Percentiles rank a stretch among this genome's conserved stretches.
Conservation (phyloP, 164 flowering plant genomes). For the grape (Vitis vinifera) region ASM3070453v1 NC_081805.1:12809501-12810000, state of each 20-base stretch:
- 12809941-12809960: slow-evolving; percentile 81
- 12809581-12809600: no score
- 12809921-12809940: slow-evolving; percentile 81
- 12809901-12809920: slow-evolving; percentile 75
- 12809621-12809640: no score
- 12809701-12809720: no score
- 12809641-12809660: no score
- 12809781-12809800: slow-evolving; percentile 25
- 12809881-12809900: slow-evolving; percentile 85
- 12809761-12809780: slow-evolving; percentile 29
- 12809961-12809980: slow-evolving; percentile 72
- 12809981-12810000: slow-evolving; percentile 66
- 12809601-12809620: no score
- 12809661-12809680: no score
- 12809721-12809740: no score
- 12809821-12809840: slow-evolving; percentile 69
- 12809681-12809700: no score
- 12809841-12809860: slow-evolving; percentile 52
- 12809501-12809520: no score
- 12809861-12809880: slow-evolving; percentile 67
- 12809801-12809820: slow-evolving; percentile 58
- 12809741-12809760: slow-evolving; percentile 26
- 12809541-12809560: no score
- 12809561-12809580: no score
- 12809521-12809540: no score